phyloP scores from a whole-genome alignment of 129 eudicot genomes.

The Pittosporum tobira region DNA sequence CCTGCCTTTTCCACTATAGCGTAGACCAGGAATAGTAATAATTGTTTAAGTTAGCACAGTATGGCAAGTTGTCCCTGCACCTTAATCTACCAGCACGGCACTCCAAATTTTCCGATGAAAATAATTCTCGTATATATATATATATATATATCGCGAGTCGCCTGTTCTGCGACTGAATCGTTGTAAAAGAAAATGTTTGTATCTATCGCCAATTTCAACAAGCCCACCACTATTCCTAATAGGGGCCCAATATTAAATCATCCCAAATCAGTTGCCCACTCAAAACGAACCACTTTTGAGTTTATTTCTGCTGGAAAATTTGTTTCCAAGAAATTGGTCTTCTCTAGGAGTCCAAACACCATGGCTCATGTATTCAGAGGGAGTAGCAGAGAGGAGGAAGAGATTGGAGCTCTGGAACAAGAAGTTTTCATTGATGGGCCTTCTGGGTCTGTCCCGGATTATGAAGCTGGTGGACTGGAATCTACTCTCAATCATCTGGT shows the following conservation, averaged over 20 bases:
- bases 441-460: constrained; percentile 15
- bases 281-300: neutral
- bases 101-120: too few relatives aligned
- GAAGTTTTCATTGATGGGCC: constrained; percentile 30
- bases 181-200: constrained; percentile 1
- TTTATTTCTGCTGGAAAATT: neutral
- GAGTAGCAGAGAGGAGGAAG: constrained; percentile 16
- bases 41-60: too few relatives aligned
- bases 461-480: constrained; percentile 31
- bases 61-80: too few relatives aligned
- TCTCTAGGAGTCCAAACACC: neutral
- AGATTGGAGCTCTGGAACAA: constrained; percentile 27
- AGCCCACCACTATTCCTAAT: neutral
- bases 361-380: constrained; percentile 8
- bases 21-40: too few relatives aligned
- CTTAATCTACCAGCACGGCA: too few relatives aligned
- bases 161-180: too few relatives aligned
- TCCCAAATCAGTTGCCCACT: neutral
- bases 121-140: too few relatives aligned
- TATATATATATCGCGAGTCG: too few relatives aligned
- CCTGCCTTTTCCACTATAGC: too few relatives aligned
- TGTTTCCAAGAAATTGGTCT: neutral
- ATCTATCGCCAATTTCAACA: neutral
- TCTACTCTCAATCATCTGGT: constrained; percentile 52
- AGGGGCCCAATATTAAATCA: neutral